These are phyloP conservation scores for Plantago coronopus DNA, from an alignment of 305 asterid genomes.

Conservation along the genomic window DNA sequence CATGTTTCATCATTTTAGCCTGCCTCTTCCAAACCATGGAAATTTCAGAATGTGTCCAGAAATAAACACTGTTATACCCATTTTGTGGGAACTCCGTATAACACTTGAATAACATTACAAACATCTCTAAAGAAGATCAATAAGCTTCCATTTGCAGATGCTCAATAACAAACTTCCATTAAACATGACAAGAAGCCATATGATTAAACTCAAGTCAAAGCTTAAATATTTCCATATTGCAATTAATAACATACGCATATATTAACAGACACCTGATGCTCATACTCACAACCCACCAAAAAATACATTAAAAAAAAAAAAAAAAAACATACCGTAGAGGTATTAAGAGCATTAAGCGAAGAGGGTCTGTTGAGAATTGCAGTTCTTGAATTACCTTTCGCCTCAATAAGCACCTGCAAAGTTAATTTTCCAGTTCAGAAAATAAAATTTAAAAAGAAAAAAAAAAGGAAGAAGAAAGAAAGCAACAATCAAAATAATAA, in stretches of 20 bases:
- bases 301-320: neutral
- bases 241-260: neutral
- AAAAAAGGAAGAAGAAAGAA: neutral
- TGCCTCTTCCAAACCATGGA: too few relatives aligned
- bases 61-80: too few relatives aligned
- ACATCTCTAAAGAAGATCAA: neutral
- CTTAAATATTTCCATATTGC: conserved; percentile 5
- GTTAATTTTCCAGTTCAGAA: conserved; percentile 14
- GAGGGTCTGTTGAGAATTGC: conserved; percentile 78
- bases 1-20: too few relatives aligned
- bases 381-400: conserved; percentile 63
- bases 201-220: conserved; percentile 2
- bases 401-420: conserved; percentile 74
- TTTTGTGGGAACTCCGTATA: too few relatives aligned
- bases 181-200: neutral
- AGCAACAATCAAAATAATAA: neutral
- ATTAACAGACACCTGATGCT: neutral
- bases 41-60: too few relatives aligned
- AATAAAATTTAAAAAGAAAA: too few relatives aligned
- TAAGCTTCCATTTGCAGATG: neutral
- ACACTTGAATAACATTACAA: too few relatives aligned
- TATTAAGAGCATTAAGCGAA: conserved; percentile 67
- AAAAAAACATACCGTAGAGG: conserved; percentile 44
- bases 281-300: neutral
- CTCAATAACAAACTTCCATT: too few relatives aligned